These are phyloP conservation scores for Tubosaeta sp. DNA, from an alignment of 768 basidiomycete species.

Conservation along the genomic window DNA sequence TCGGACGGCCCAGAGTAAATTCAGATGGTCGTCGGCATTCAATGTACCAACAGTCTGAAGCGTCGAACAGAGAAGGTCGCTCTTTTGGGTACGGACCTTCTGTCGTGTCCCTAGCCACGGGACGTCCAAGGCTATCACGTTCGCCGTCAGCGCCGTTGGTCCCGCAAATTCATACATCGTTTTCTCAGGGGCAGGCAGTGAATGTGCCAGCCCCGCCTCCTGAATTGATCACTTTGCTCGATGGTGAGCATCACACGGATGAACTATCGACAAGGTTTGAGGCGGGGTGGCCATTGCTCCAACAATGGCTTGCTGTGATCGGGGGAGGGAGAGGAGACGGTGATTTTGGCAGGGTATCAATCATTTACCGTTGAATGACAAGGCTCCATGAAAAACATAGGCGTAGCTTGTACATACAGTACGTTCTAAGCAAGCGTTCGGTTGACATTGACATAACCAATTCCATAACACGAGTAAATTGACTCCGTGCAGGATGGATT, in stretches of 20 bases:
- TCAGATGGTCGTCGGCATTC: slow-evolving; percentile 29
- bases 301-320: slow-evolving; percentile 60
- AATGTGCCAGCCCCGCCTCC: slow-evolving; percentile 38
- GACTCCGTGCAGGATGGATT: slow-evolving; percentile 55
- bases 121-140: slow-evolving; percentile 48
- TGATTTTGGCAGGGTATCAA: slow-evolving; percentile 70
- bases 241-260: slow-evolving; percentile 91
- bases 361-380: slow-evolving; percentile 65
- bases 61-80: slow-evolving; percentile 18
- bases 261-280: slow-evolving; percentile 83
- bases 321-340: slow-evolving; percentile 61
- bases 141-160: slow-evolving; percentile 57
- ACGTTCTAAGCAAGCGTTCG: slow-evolving; percentile 56
- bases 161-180: slow-evolving; percentile 28
- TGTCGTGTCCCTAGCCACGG: slow-evolving; percentile 25
- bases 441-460: slow-evolving; percentile 88
- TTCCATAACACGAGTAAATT: slow-evolving; percentile 86
- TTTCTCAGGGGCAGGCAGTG: slow-evolving; percentile 21
- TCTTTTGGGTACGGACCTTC: slow-evolving; percentile 22
- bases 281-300: slow-evolving; percentile 77
- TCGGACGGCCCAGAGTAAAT: slow-evolving; percentile 25
- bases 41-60: slow-evolving; percentile 20
- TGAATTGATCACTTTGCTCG: slow-evolving; percentile 57
- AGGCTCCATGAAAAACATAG: neutral
- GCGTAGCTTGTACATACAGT: neutral